phyloP scores from a whole-genome alignment of 2,329 filamentous ascomycete genomes.

The Aspergillus sp. region DNA sequence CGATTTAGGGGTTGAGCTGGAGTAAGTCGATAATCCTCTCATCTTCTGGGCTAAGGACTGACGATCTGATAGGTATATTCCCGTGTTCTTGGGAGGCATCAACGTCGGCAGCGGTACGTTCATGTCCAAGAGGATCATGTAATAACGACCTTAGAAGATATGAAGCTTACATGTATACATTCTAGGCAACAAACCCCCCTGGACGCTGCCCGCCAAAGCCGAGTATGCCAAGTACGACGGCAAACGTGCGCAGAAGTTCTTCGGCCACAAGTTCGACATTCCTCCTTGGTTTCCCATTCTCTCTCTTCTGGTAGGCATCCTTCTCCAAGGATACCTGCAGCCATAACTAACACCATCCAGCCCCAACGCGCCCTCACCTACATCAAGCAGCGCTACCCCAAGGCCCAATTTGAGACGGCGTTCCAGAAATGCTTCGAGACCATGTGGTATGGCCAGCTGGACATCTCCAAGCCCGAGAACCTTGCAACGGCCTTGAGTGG shows the following conservation, averaged over 20 bases:
- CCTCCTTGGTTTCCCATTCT: constrained; percentile 55
- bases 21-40: constrained; percentile 49
- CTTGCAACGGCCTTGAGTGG: constrained; percentile 35
- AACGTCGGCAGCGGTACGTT: constrained; percentile 56
- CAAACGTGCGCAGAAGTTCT: constrained; percentile 51
- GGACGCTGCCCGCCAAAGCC: constrained; percentile 67
- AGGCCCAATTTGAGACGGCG: constrained; percentile 50
- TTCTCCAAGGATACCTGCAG: constrained; percentile 19
- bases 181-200: constrained; percentile 63
- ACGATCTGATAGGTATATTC: constrained; percentile 58
- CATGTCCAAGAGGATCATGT: background rate
- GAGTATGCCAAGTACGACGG: constrained; percentile 53
- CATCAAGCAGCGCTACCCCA: constrained; percentile 59
- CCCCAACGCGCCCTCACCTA: constrained; percentile 65
- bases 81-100: constrained; percentile 68
- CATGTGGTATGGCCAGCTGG: constrained; percentile 61
- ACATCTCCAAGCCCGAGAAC: constrained; percentile 59
- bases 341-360: constrained; percentile 29
- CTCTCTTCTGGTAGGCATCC: constrained; percentile 49
- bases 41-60: constrained; percentile 1
- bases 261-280: constrained; percentile 41
- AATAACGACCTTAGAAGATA: constrained; percentile 28
- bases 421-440: constrained; percentile 56
- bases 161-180: constrained; percentile 47
- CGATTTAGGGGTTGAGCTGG: constrained; percentile 60